Evolutionary conservation across 2,329 filamentous ascomycete genomes (phyloP).

Genomic region (Ophiostoma novo-ulmi): DNA sequence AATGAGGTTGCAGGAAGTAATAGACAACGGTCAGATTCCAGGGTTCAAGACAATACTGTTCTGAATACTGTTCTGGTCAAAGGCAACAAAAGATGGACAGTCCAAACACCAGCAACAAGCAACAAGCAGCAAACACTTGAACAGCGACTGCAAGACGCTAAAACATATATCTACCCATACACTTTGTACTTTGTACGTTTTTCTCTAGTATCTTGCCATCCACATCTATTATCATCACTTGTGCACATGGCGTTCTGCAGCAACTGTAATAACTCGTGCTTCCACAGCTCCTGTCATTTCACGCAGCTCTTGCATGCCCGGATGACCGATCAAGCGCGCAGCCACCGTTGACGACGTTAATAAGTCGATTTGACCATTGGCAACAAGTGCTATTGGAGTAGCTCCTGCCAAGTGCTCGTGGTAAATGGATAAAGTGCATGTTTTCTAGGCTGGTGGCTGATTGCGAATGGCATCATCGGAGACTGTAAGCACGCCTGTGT

Average conservation of each 20-base stretch:
- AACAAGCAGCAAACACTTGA: neutral
- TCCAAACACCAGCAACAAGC: neutral
- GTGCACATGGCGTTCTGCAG: neutral
- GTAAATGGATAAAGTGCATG: neutral
- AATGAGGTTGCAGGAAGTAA: neutral
- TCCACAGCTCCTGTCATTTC: neutral
- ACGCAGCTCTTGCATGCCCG: constrained; percentile 1
- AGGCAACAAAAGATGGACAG: neutral
- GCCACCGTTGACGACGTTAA: neutral
- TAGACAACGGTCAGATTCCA: neutral
- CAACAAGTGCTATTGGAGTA: neutral
- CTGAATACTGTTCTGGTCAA: neutral
- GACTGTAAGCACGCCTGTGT: constrained; percentile 8
- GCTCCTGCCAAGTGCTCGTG: neutral
- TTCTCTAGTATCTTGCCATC: no score
- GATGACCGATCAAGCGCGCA: neutral
- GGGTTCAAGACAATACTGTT: no score
- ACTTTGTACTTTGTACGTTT: neutral
- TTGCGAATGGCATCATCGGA: constrained; percentile 8
- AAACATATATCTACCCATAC: constrained; percentile 4
- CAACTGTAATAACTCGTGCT: neutral
- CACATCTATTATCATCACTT: neutral
- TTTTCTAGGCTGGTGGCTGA: neutral
- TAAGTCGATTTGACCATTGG: neutral
- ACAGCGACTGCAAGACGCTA: constrained; percentile 14